Percentiles rank a stretch among this genome's conserved stretches.
Conservation (phyloP, 139 green algal species). For the Coccomyxa sp. region DNA sequence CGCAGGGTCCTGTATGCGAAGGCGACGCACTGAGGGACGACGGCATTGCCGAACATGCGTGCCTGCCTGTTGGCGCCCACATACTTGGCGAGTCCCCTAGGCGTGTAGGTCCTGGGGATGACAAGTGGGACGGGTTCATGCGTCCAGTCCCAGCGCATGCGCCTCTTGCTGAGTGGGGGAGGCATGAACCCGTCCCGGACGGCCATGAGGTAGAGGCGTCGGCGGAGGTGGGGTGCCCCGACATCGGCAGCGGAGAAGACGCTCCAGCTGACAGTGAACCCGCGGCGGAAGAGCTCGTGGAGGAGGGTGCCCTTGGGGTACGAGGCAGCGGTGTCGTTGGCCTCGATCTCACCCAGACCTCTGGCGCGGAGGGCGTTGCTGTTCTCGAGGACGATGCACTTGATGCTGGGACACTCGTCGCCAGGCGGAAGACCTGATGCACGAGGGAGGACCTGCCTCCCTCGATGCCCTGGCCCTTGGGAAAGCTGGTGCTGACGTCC, state of each 20-base stretch:
- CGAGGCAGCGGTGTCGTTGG: background rate
- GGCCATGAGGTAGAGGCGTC: background rate
- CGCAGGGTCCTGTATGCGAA: background rate
- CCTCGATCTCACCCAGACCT: background rate
- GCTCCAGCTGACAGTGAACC: background rate
- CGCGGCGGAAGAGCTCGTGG: background rate
- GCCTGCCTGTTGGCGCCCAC: slow-evolving; percentile 5
- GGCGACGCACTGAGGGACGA: background rate
- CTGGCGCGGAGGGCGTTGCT: background rate
- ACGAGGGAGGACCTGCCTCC: slow-evolving; percentile 4
- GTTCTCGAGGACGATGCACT: slow-evolving; percentile 3
- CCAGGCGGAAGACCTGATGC: slow-evolving; percentile 2
- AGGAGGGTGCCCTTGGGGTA: background rate
- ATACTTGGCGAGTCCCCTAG: slow-evolving; percentile 1
- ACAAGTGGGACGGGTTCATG: background rate
- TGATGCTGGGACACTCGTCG: background rate
- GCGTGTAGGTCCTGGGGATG: background rate
- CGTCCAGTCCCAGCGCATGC: background rate
- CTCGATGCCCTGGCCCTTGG: background rate
- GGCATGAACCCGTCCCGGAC: background rate
- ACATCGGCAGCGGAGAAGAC: background rate
- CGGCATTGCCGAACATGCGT: background rate
- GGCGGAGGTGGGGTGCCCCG: background rate
- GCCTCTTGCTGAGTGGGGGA: background rate
- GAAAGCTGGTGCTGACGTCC: background rate